phyloP scores from a whole-genome alignment of 345 rosid species.

The Nasturtium officinale region DNA sequence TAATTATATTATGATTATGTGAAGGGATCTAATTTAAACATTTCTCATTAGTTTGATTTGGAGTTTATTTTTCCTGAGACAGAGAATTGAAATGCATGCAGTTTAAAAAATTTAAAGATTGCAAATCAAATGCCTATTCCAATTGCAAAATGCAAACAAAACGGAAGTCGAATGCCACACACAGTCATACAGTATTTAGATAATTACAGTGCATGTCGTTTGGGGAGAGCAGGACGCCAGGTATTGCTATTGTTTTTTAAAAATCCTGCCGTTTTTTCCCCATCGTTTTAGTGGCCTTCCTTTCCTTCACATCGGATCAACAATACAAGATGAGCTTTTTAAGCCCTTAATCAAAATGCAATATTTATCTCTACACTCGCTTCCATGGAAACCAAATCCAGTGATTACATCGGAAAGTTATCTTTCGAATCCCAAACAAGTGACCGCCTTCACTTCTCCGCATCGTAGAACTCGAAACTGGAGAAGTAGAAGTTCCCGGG shows the following conservation, averaged over 20 bases:
- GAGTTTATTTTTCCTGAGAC: not conserved
- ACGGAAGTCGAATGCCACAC: not conserved
- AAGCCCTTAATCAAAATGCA: constrained; percentile 32
- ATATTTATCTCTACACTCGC: constrained; percentile 12
- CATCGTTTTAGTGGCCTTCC: constrained; percentile 22
- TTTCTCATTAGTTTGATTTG: not conserved
- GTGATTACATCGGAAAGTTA: not conserved
- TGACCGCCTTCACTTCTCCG: not conserved
- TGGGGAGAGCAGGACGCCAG: not conserved
- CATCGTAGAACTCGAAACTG: constrained; percentile 36
- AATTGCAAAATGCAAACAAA: not conserved
- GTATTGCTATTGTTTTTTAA: not conserved
- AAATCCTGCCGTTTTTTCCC: not conserved
- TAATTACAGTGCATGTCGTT: constrained; percentile 5
- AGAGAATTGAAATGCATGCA: constrained; percentile 1
- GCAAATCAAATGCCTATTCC: not conserved
- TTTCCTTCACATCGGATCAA: not conserved
- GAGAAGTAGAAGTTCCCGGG: constrained; percentile 45
- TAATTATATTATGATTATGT: too few species aligned
- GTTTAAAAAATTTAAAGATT: not conserved
- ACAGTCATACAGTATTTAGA: not conserved
- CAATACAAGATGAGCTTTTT: not conserved
- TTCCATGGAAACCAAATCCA: constrained; percentile 35
- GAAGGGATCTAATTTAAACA: too few species aligned
- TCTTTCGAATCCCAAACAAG: not conserved